Evolutionary conservation across 192 early-diverging fungal species (phyloP), one percentile per base, ranked within the genome.

Genomic region (Kickxella alabastrina): DNA sequence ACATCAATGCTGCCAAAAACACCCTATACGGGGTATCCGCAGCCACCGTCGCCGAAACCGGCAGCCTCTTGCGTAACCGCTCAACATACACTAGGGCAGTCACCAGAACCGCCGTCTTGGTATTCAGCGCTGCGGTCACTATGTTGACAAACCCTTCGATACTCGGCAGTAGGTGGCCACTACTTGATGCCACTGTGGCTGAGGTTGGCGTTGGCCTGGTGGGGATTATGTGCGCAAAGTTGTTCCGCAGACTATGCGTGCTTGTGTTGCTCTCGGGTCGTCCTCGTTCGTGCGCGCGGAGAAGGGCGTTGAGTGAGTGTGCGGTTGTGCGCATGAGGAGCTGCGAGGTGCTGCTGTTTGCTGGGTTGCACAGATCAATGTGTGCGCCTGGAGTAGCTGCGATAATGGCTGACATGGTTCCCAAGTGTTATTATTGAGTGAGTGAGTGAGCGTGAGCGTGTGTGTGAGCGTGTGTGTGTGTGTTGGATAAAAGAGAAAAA

Each of bases 31-130:
- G 87, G 10, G 87, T 87, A 54, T 86, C 87, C 10, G 75, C 66
- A 40, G 83, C 82, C 3, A 84, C 85, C 21, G 81, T 79, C 32
- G 87, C 87, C 32, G 76, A 69, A 38, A 55, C 53, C 3, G 84
- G 83, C 49, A 89, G 48, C n/a, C 71, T 66, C 18, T 58, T 75
- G 52, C 86, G 82, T 31, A 89, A 71, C 29, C 85, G 65, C 41
- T 85, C 80, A n/a, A 89, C 78, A 46, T 89, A 89, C 22, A 89
- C 81, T 26, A 87, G 63, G 1, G 84, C 81, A 6, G 86, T 80
- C 3, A 87, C 77, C 18, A 85, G 60, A 3, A 75, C 71, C 1
- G 41, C 52, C 2, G 60, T 42, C 6, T 58, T 75, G 49, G 50
- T 54, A 4, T 46, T 38, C 21, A 75, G 71, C 36, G 63, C 38